phyloP scores from a whole-genome alignment of 768 basidiomycete genomes.

The Pholiota molesta region DNA sequence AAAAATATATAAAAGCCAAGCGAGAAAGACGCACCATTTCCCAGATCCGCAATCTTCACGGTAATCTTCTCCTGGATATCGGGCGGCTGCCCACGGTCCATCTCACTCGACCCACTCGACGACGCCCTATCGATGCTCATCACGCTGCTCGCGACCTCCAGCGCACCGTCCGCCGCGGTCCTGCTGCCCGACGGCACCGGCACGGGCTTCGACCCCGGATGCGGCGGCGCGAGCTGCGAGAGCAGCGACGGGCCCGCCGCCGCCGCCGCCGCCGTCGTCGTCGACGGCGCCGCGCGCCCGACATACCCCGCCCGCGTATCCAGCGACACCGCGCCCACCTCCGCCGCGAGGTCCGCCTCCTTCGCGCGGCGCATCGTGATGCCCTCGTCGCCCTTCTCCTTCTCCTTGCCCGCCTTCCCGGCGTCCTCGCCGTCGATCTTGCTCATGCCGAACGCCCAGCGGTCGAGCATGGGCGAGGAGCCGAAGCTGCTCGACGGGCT shows the following conservation, averaged over 20 bases:
- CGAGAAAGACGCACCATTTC: conserved; percentile 68
- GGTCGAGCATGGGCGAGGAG: conserved; percentile 75
- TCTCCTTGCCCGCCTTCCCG: not conserved
- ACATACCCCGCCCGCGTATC: conserved; percentile 35
- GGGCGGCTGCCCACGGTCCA: not conserved
- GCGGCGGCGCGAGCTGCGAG: conserved; percentile 64
- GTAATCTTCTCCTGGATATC: conserved; percentile 65
- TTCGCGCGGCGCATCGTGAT: conserved; percentile 12
- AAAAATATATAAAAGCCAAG: conserved; percentile 7
- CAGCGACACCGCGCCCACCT: conserved; percentile 42
- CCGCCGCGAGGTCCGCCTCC: conserved; percentile 36
- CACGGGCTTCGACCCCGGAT: conserved; percentile 26
- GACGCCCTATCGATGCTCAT: conserved; percentile 5
- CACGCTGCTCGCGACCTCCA: conserved; percentile 3
- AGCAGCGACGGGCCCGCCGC: conserved; percentile 68
- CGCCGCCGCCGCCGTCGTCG: conserved; percentile 11
- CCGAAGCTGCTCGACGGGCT: conserved; percentile 78
- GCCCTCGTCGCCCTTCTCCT: conserved; percentile 10
- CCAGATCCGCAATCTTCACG: conserved; percentile 98
- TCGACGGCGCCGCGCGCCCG: conserved; percentile 23
- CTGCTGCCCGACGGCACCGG: conserved; percentile 23
- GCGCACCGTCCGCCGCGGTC: not conserved
- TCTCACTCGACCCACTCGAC: conserved; percentile 4
- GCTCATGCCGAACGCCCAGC: conserved; percentile 91
- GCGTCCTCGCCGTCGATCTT: conserved; percentile 65